Evolutionary conservation across 176 grass and related monocot species (phyloP).

Genomic region (Urochloa ruziziensis): DNA sequence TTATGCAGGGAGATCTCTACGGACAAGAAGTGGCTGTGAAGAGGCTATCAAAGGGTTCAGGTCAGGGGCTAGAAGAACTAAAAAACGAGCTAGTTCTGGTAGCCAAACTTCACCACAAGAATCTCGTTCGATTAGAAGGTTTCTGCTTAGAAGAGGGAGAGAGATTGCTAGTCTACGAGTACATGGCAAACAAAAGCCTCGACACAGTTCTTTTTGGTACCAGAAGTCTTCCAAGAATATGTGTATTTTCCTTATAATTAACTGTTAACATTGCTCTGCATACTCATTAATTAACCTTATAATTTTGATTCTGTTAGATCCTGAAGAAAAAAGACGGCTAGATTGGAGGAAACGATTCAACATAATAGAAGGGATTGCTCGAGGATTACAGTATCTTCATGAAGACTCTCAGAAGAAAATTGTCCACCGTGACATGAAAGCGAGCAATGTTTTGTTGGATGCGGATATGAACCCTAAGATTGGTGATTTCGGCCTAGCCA

Average conservation of each 20-base stretch:
- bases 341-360: constrained; percentile 37
- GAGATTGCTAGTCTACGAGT: constrained; percentile 32
- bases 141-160: constrained; percentile 33
- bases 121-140: constrained; percentile 31
- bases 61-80: constrained; percentile 28
- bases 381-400: constrained; percentile 45
- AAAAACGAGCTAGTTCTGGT: constrained; percentile 33
- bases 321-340: neutral
- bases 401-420: constrained; percentile 41
- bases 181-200: constrained; percentile 35
- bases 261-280: neutral
- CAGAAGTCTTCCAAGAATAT: neutral
- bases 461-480: constrained; percentile 41
- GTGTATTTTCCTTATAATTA: neutral
- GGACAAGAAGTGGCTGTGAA: constrained; percentile 38
- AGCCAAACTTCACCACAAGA: constrained; percentile 44
- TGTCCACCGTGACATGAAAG: constrained; percentile 33
- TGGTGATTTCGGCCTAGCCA: constrained; percentile 40
- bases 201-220: constrained; percentile 36
- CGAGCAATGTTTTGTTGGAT: constrained; percentile 34
- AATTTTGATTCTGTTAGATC: neutral
- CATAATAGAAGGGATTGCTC: constrained; percentile 49
- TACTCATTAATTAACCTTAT: neutral
- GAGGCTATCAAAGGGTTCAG: constrained; percentile 15
- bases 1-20: neutral